Evolutionary conservation across 768 basidiomycete species (phyloP).

Genomic region (Flagelloscypha sp.): DNA sequence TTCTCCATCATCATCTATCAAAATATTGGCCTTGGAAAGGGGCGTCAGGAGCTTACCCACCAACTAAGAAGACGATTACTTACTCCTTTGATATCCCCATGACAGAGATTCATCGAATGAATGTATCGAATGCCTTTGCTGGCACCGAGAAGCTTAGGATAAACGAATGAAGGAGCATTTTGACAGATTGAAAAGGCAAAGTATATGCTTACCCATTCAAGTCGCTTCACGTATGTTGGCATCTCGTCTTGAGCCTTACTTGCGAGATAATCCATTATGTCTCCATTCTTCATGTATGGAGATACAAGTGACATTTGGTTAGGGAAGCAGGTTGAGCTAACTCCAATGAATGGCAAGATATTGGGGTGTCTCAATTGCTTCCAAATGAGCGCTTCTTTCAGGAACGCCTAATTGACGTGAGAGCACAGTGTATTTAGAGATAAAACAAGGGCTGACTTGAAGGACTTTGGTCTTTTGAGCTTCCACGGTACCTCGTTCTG

Average conservation of each 20-base stretch:
- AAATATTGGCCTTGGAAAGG: conserved; percentile 17
- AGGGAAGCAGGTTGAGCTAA: conserved; percentile 1
- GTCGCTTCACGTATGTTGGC: conserved; percentile 16
- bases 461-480: no score
- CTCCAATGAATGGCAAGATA: conserved; percentile 6
- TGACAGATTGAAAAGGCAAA: neutral
- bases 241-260: no score
- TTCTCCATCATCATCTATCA: conserved; percentile 15
- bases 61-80: neutral
- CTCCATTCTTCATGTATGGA: conserved; percentile 22
- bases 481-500: no score
- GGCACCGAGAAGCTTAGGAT: conserved; percentile 12
- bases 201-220: conserved; percentile 23
- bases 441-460: no score
- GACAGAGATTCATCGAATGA: conserved; percentile 13
- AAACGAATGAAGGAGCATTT: neutral
- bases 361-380: conserved; percentile 3
- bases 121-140: conserved; percentile 16
- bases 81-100: conserved; percentile 16
- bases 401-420: conserved; percentile 17
- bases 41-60: neutral
- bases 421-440: no score
- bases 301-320: conserved; percentile 18
- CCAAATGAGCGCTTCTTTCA: conserved; percentile 7
- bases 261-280: conserved; percentile 15